Evolutionary conservation across 345 rosid genomes (phyloP).

Genomic region (Brassica rapa): DNA sequence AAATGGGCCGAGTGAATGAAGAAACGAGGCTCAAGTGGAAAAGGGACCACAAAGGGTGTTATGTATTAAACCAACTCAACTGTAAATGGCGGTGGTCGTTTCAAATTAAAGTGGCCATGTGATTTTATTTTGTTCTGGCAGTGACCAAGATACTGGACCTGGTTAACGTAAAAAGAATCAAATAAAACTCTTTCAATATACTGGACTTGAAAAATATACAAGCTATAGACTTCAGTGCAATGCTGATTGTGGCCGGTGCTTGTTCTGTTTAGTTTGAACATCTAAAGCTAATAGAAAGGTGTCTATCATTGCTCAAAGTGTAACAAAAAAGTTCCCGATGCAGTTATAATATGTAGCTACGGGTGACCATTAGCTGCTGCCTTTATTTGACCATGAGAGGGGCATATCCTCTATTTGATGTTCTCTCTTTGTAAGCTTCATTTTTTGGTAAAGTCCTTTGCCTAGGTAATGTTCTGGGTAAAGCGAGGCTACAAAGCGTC

Average conservation of each 20-base stretch:
- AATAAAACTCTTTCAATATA: not conserved
- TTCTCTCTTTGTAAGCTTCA: no score
- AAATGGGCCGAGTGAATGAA: conserved; percentile 20
- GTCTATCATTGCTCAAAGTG: not conserved
- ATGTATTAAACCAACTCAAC: conserved; percentile 32
- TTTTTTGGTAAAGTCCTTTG: no score
- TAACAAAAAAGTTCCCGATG: not conserved
- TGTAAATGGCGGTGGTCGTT: conserved; percentile 36
- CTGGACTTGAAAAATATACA: no score
- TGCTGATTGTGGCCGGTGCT: not conserved
- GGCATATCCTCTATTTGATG: no score
- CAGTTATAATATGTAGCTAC: not conserved
- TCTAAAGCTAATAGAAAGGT: not conserved
- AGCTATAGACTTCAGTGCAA: not conserved
- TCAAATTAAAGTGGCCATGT: conserved; percentile 39
- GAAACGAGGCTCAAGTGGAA: conserved; percentile 17
- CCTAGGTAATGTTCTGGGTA: no score
- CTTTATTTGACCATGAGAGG: not conserved
- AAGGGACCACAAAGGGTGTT: conserved; percentile 33
- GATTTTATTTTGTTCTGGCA: conserved; percentile 1
- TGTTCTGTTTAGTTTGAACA: not conserved
- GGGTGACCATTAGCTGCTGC: not conserved
- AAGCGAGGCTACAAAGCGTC: no score
- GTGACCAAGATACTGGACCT: not conserved
- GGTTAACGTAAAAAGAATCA: not conserved